phyloP scores from a whole-genome alignment of 1,139 yeast genomes.

The Kodamaea ohmeri region DNA sequence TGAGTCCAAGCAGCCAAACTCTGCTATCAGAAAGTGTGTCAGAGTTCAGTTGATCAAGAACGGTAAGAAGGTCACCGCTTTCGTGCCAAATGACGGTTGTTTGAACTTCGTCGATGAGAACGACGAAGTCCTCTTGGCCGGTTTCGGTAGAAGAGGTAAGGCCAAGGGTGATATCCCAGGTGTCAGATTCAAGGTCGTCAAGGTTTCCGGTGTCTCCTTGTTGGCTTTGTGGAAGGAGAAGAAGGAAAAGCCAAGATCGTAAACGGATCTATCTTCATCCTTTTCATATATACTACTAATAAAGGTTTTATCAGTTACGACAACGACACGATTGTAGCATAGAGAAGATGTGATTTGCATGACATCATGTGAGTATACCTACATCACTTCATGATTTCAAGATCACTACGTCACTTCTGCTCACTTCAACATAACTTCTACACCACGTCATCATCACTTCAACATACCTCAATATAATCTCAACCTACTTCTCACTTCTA shows the following conservation, averaged over 20 bases:
- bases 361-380: too few relatives aligned
- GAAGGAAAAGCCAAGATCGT: conserved; percentile 99
- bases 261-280: conserved; percentile 29
- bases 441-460: too few relatives aligned
- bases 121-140: conserved; percentile 99
- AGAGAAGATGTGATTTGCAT: too few relatives aligned
- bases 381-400: too few relatives aligned
- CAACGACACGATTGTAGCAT: not conserved
- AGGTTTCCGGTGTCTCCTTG: conserved; percentile 99
- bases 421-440: too few relatives aligned
- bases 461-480: too few relatives aligned
- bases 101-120: conserved; percentile 98
- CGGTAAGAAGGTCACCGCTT: conserved; percentile 99
- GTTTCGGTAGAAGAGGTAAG: conserved; percentile 99
- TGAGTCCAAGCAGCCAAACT: conserved; percentile 99
- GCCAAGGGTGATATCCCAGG: conserved; percentile 99
- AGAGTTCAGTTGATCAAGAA: conserved; percentile 99
- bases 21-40: conserved; percentile 99
- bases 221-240: conserved; percentile 99
- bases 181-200: conserved; percentile 99
- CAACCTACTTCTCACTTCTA: too few relatives aligned
- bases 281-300: conserved; percentile 13
- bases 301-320: conserved; percentile 10
- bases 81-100: conserved; percentile 99
- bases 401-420: too few relatives aligned